A percentile compares a stretch with the other conserved stretches of the same genome.
phyloP scores from a whole-genome alignment of 495 filamentous ascomycete genomes.

The Mycothermus thermophilus region DNA sequence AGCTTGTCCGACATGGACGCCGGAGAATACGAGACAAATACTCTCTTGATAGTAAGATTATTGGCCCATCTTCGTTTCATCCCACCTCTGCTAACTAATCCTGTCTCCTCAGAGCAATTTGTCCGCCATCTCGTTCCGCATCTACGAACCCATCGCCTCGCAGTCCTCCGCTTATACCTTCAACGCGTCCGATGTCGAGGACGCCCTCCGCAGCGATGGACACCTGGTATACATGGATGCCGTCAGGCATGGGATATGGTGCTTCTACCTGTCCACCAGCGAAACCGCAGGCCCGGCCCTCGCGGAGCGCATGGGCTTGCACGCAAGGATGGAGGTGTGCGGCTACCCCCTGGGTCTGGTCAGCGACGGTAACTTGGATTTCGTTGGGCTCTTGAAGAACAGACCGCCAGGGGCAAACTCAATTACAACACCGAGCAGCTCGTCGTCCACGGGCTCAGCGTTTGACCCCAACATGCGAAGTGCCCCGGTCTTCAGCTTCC shows the following conservation, averaged over 20 bases:
- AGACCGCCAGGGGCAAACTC: constrained; percentile 22
- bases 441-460: constrained; percentile 33
- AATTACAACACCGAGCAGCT: constrained; percentile 34
- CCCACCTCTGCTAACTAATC: no score
- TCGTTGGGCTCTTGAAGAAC: constrained; percentile 29
- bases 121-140: constrained; percentile 29
- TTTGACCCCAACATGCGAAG: constrained; percentile 26
- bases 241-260: constrained; percentile 35
- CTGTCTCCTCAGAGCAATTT: constrained; percentile 39
- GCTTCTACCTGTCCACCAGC: constrained; percentile 29
- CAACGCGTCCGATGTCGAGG: constrained; percentile 30
- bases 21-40: constrained; percentile 41
- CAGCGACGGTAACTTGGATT: constrained; percentile 34
- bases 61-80: neutral
- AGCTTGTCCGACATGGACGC: constrained; percentile 35
- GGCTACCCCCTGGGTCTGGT: constrained; percentile 27
- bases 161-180: constrained; percentile 26
- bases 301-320: constrained; percentile 17
- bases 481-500: constrained; percentile 16
- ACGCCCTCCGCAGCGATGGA: constrained; percentile 34
- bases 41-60: constrained; percentile 31
- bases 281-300: constrained; percentile 14
- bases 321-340: constrained; percentile 23
- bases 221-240: constrained; percentile 37
- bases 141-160: constrained; percentile 32